Percentiles rank a stretch among this genome's conserved stretches.
Conservation (phyloP, 2,329 filamentous ascomycete genomes). For the Cytospora mali region DNA sequence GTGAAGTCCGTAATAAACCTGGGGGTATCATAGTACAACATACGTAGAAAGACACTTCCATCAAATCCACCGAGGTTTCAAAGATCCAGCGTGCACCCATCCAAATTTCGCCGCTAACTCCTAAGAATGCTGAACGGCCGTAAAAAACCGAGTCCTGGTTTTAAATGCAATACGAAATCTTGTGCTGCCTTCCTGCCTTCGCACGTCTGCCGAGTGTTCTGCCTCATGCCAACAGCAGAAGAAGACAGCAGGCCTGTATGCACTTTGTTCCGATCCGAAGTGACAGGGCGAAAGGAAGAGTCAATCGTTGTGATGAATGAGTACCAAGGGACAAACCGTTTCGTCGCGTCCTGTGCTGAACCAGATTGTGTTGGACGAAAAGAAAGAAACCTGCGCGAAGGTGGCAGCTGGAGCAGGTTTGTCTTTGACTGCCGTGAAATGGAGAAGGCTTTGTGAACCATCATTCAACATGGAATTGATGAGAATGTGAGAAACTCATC, state of each 20-base stretch:
- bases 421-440: not conserved
- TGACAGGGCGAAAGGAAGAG: not conserved
- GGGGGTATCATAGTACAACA: constrained; percentile 12
- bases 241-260: not conserved
- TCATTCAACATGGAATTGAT: not conserved
- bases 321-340: too few relatives aligned
- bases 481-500: not conserved
- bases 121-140: constrained; percentile 14
- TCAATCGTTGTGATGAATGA: not conserved
- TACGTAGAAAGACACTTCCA: constrained; percentile 4
- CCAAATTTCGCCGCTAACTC: constrained; percentile 15
- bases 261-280: not conserved
- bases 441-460: not conserved
- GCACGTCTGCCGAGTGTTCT: not conserved
- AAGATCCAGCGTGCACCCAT: not conserved
- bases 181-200: not conserved
- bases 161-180: not conserved
- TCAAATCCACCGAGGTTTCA: not conserved
- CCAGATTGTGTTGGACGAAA: not conserved
- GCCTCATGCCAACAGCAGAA: not conserved
- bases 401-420: not conserved
- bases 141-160: not conserved
- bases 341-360: not conserved
- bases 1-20: not conserved
- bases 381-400: not conserved